Evolutionary conservation across 805 yeast genomes (phyloP), one percentile per base, ranked within the genome.

Genomic region (Martiniozyma abietophila): DNA sequence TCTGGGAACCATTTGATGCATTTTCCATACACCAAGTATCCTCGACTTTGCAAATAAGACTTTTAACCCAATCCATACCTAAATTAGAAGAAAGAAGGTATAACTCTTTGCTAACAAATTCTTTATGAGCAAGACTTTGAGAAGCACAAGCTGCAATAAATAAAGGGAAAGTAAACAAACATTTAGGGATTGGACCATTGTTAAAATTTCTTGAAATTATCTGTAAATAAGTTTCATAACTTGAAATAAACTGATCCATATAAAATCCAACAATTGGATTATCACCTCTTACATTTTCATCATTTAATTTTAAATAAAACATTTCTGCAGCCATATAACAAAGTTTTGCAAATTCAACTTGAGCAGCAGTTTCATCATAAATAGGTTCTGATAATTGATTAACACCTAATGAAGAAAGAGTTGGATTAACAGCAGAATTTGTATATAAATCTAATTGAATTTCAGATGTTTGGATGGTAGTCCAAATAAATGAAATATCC

Each of bases 141-240:
- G 59, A 35, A 9, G 54, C 48, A 35, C 53, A 50, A 3, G 59
- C 60, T 4, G 51, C 43, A 8, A 57, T 42, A 22, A 54, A 46
- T 15, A 56, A 36, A 10, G 61, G 50, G 19, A 49, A 22, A 11
- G 44, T 20, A 14, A 33, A 29, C 26, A 44, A 35, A 16, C 36
- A 39, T 22, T 27, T 32, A 14, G 40, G 38, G n/a, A 42, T 28
- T 10, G 19, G 18, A 16, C 9, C 16, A 11, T n/a, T 25, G 5
- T 14, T 25, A 18, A 23, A 9, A 5, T 24, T 8, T n/a, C n/a
- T n/a, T n/a, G n/a, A n/a, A n/a, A n/a, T n/a, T n/a, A n/a, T n/a
- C n/a, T n/a, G n/a, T 8, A 33, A 16, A 21, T 35, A 42, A 4
- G 36, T 23, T 29, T 38, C 34, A 32, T 42, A 40, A 23, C 35